A percentile compares a stretch with the other conserved stretches of the same genome.
Conservation (phyloP, 352 stramenopile genomes). For the Hyaloperonospora brassicae region DNA sequence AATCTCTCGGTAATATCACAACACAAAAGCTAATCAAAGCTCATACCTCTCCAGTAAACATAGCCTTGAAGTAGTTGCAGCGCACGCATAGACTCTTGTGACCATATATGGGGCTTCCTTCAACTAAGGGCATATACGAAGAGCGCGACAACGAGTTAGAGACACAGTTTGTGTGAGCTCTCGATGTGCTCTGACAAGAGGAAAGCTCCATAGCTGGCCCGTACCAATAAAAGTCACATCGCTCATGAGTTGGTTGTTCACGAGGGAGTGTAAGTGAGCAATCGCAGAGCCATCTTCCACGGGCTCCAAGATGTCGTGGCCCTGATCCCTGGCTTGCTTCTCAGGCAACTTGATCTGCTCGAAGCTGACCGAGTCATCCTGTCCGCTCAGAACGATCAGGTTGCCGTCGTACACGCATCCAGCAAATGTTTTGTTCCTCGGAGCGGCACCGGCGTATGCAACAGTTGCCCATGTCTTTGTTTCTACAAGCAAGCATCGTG, state of each 20-base stretch:
- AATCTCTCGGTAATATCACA: neutral
- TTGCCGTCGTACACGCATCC: constrained; percentile 86
- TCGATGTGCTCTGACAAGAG: neutral
- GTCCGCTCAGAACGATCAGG: constrained; percentile 91
- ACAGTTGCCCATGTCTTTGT: constrained; percentile 58
- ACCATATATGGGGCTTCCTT: constrained; percentile 72
- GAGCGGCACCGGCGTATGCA: constrained; percentile 55
- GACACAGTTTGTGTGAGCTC: neutral
- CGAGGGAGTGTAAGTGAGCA: constrained; percentile 53
- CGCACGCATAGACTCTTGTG: constrained; percentile 90
- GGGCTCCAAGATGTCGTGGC: constrained; percentile 18
- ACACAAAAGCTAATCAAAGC: neutral
- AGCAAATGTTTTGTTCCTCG: constrained; percentile 87
- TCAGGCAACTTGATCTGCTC: constrained; percentile 85
- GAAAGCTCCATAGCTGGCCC: neutral
- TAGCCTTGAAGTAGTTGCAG: constrained; percentile 91
- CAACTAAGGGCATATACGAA: constrained; percentile 33
- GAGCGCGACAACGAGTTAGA: neutral
- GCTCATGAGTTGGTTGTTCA: constrained; percentile 81
- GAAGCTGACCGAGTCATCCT: constrained; percentile 90
- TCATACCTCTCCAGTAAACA: constrained; percentile 69
- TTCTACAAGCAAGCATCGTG: constrained; percentile 25
- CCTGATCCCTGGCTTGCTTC: constrained; percentile 53
- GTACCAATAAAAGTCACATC: constrained; percentile 81
- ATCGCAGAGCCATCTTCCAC: constrained; percentile 54